Percentiles rank a stretch among this genome's conserved stretches.
These are phyloP conservation scores for Colletotrichum sp. DNA, from an alignment of 2,329 filamentous ascomycete species.

Conservation along the genomic window DNA sequence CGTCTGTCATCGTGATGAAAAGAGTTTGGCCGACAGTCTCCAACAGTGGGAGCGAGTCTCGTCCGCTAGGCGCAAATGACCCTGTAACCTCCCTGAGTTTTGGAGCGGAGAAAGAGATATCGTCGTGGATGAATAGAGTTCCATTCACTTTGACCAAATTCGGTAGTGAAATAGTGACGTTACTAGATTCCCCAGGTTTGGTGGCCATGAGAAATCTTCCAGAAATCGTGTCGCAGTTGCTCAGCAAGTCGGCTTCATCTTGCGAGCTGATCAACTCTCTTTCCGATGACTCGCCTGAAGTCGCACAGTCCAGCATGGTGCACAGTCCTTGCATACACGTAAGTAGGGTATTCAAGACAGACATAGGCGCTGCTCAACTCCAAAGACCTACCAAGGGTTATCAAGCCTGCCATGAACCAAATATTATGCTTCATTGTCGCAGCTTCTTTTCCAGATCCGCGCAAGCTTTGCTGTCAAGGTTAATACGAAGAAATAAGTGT, in stretches of 20 bases:
- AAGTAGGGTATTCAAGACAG: not conserved
- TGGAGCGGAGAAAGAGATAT: not conserved
- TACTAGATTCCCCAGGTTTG: not conserved
- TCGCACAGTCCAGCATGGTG: not conserved
- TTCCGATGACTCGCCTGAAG: not conserved
- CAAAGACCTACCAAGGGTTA: not conserved
- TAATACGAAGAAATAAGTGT: not conserved
- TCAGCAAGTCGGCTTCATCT: not conserved
- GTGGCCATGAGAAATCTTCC: not conserved
- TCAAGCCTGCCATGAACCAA: not conserved
- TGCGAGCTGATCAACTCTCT: not conserved
- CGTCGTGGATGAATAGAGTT: not conserved
- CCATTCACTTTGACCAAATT: not conserved
- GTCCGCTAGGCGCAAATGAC: not conserved
- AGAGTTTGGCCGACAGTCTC: not conserved
- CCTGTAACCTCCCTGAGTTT: not conserved
- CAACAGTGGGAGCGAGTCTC: not conserved
- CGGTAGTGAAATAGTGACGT: not conserved
- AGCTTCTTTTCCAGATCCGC: not conserved
- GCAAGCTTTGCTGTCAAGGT: not conserved
- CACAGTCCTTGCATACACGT: not conserved
- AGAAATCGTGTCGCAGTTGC: not conserved
- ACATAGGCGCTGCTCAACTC: not conserved
- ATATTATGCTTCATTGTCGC: not conserved
- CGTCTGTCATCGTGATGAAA: not conserved